Evolutionary conservation across 495 filamentous ascomycete genomes (phyloP).

Genomic region (Penicillium canescens): DNA sequence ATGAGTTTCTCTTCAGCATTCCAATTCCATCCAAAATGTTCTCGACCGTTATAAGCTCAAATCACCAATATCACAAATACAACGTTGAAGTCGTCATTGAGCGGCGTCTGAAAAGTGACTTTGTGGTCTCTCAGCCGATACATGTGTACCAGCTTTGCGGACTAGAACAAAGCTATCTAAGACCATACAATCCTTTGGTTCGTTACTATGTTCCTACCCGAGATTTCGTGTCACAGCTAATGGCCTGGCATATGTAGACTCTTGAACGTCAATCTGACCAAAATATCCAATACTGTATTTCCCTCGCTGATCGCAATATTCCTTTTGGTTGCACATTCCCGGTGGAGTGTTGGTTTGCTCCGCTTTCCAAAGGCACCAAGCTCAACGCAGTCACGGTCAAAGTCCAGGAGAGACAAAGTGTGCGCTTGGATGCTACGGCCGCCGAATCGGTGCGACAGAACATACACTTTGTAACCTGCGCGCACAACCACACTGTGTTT

Average conservation of each 20-base stretch:
- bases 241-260: not conserved
- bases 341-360: conserved; percentile 16
- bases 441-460: conserved; percentile 14
- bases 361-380: conserved; percentile 9
- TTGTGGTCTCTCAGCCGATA: conserved; percentile 15
- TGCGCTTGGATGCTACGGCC: conserved; percentile 20
- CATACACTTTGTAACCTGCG: conserved; percentile 11
- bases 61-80: conserved; percentile 24
- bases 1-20: conserved; percentile 28
- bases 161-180: conserved; percentile 4
- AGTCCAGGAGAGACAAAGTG: conserved; percentile 16
- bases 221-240: not conserved
- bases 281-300: conserved; percentile 20
- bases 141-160: conserved; percentile 11
- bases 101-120: conserved; percentile 10
- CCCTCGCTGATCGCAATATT: conserved; percentile 13
- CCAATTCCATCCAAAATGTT: conserved; percentile 9
- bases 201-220: not conserved
- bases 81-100: conserved; percentile 19
- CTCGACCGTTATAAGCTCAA: conserved; percentile 18
- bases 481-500: conserved; percentile 12
- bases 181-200: conserved; percentile 1
- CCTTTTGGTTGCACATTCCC: conserved; percentile 18
- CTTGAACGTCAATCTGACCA: conserved; percentile 5
- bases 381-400: conserved; percentile 3